Percentiles rank a stretch among this genome's conserved stretches.
These are phyloP conservation scores for Thuidium tamariscinum DNA, from an alignment of 225 moss, liverwort and hornwort genomes.

Conservation along the genomic window DNA sequence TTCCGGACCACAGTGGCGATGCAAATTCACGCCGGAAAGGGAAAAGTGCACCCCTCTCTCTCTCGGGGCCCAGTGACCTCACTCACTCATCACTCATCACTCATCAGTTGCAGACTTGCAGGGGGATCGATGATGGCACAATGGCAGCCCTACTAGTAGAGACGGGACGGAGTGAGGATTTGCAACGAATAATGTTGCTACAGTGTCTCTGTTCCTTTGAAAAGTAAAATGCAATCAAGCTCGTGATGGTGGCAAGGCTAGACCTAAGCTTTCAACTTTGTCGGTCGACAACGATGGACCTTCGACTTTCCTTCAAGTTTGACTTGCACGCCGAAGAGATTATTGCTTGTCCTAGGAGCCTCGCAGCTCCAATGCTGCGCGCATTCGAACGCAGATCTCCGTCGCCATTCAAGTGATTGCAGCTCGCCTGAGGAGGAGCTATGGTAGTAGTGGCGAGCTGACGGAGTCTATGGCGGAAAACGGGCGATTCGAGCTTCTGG, in stretches of 20 bases:
- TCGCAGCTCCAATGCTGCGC: neutral
- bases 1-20: neutral
- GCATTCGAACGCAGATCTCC: neutral
- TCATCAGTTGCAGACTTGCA: neutral
- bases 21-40: too few species aligned
- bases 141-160: too few species aligned
- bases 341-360: neutral
- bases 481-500: conserved; percentile 23
- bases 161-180: neutral
- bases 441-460: neutral
- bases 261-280: neutral
- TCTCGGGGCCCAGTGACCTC: neutral
- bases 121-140: neutral
- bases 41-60: neutral
- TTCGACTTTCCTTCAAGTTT: neutral
- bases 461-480: conserved; percentile 9
- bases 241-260: neutral
- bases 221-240: neutral
- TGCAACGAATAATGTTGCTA: neutral
- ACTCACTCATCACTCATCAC: too few species aligned
- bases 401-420: neutral
- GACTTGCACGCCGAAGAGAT: neutral
- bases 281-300: neutral
- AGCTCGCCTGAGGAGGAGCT: neutral
- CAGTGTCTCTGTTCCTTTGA: neutral